Conservation (phyloP, 192 early-diverging fungal species). For the Backusella tarrabulga region DNA sequence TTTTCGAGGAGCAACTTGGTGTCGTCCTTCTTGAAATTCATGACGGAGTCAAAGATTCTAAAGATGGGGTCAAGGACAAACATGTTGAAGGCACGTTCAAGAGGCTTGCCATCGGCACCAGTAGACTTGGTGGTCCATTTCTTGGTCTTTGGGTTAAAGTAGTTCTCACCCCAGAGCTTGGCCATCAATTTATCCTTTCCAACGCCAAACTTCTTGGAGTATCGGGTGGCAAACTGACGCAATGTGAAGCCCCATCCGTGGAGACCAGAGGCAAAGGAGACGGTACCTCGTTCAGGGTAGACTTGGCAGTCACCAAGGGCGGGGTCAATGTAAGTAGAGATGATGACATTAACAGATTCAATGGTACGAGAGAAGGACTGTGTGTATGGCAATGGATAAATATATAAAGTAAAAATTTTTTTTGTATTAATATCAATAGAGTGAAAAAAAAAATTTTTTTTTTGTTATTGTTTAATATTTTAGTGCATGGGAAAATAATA, state of each 20-base stretch:
- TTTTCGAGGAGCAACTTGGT: constrained; percentile 76
- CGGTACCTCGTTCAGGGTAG: constrained; percentile 92
- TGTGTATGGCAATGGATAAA: background rate
- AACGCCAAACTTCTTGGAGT: constrained; percentile 98
- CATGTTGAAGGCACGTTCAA: constrained; percentile 97
- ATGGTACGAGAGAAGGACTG: constrained; percentile 93
- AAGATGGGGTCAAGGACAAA: constrained; percentile 98
- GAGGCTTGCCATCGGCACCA: constrained; percentile 70
- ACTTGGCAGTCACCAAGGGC: constrained; percentile 89
- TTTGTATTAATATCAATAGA: background rate
- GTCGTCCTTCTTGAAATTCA: constrained; percentile 95
- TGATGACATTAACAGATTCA: constrained; percentile 97
- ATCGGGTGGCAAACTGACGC: constrained; percentile 93
- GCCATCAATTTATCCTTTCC: constrained; percentile 94
- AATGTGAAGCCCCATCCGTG: constrained; percentile 99
- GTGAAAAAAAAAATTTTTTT: background rate
- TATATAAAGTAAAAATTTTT: background rate
- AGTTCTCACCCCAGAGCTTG: constrained; percentile 98
- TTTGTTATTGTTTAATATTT: background rate
- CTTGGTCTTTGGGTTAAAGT: constrained; percentile 96
- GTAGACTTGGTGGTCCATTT: constrained; percentile 87
- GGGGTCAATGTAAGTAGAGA: constrained; percentile 89
- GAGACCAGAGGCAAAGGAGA: constrained; percentile 97
- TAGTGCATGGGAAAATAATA: background rate
- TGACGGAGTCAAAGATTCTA: constrained; percentile 92